These are phyloP conservation scores for Suhomyces vadensis DNA, from an alignment of 805 yeast genomes.

Conservation along the genomic window DNA sequence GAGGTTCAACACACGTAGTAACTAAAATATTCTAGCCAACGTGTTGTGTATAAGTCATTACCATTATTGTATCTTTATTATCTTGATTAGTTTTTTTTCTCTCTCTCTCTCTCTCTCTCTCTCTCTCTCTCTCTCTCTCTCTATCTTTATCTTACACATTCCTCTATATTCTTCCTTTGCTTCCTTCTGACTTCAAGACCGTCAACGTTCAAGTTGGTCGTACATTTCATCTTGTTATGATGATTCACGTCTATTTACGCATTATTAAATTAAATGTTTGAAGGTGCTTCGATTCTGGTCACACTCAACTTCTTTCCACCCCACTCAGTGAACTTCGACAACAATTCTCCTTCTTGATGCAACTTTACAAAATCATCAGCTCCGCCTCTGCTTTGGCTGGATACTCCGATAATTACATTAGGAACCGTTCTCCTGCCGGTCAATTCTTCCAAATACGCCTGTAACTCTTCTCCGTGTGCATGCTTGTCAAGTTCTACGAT, in stretches of 20 bases:
- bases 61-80: too few species aligned
- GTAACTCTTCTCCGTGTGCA: constrained; percentile 72
- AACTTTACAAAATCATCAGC: constrained; percentile 73
- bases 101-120: too few species aligned
- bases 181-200: too few species aligned
- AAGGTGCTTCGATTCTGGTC: constrained; percentile 55
- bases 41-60: too few species aligned
- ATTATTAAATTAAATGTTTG: constrained; percentile 37
- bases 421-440: constrained; percentile 91
- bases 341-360: constrained; percentile 58
- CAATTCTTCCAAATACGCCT: constrained; percentile 61
- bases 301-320: constrained; percentile 54
- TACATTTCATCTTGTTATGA: background rate
- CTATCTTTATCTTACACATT: too few species aligned
- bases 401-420: constrained; percentile 72
- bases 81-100: too few species aligned
- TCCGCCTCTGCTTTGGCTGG: constrained; percentile 73
- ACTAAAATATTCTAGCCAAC: too few species aligned
- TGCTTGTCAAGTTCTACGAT: constrained; percentile 85
- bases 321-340: constrained; percentile 59
- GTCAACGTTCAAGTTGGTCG: background rate
- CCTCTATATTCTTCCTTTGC: too few species aligned
- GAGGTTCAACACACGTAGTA: too few species aligned
- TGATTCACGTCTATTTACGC: background rate
- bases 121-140: too few species aligned